Evolutionary conservation across 495 filamentous ascomycete species (phyloP).

Genomic region (Filosporella fistucella): DNA sequence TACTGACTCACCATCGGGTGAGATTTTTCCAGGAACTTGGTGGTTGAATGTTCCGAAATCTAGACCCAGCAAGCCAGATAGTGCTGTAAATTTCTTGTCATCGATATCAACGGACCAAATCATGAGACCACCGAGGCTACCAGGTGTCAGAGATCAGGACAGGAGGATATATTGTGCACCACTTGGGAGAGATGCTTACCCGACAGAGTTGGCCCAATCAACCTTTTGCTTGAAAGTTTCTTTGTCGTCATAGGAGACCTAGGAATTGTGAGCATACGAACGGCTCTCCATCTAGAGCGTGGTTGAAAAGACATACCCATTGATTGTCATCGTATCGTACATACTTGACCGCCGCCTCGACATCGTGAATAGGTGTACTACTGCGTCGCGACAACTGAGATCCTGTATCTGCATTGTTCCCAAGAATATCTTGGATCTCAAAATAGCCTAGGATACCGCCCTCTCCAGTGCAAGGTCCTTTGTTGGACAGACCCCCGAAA

Average conservation of each 20-base stretch:
- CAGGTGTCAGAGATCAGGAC: too few species aligned
- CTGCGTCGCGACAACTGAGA: not conserved
- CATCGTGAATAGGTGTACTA: not conserved
- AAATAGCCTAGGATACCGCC: slow-evolving; percentile 22
- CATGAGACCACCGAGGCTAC: not conserved
- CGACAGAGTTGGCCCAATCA: slow-evolving; percentile 30
- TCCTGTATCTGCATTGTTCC: too few species aligned
- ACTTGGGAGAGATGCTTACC: too few species aligned
- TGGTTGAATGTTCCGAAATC: too few species aligned
- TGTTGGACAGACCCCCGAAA: not conserved
- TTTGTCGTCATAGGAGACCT: slow-evolving; percentile 34
- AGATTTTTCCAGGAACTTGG: too few species aligned
- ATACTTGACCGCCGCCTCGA: slow-evolving; percentile 27
- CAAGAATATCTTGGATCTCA: slow-evolving; percentile 8
- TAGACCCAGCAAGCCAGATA: not conserved
- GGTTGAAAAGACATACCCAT: slow-evolving; percentile 24
- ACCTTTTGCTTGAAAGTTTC: slow-evolving; percentile 37
- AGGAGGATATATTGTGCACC: too few species aligned
- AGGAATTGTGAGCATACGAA: too few species aligned
- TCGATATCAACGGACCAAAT: not conserved
- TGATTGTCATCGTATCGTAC: slow-evolving; percentile 30
- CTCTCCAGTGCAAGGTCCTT: slow-evolving; percentile 26
- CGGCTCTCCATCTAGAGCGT: not conserved
- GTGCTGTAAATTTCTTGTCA: not conserved
- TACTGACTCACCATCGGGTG: too few species aligned